Evolutionary conservation across 345 rosid species (phyloP).

Genomic region (Brassica incana): DNA sequence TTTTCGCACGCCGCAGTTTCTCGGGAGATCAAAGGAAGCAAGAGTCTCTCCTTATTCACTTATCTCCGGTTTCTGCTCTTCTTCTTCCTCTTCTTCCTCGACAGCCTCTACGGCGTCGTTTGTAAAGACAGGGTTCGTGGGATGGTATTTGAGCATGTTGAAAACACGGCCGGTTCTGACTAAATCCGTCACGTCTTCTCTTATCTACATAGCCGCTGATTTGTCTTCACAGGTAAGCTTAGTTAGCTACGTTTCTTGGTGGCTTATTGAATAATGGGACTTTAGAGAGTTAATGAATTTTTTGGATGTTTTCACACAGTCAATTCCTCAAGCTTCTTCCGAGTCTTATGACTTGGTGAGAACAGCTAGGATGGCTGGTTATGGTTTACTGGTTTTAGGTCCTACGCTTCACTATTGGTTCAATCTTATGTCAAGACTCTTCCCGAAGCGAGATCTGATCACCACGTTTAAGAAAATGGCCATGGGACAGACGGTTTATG

Average conservation of each 20-base stretch:
- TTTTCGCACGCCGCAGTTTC: slow-evolving; percentile 42
- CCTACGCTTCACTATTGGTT: slow-evolving; percentile 88
- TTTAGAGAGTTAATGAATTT: neutral
- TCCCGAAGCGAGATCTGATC: slow-evolving; percentile 74
- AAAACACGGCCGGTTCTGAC: slow-evolving; percentile 79
- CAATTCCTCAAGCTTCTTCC: slow-evolving; percentile 45
- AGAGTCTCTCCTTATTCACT: slow-evolving; percentile 23
- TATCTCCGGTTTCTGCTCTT: slow-evolving; percentile 37
- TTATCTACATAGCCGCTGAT: slow-evolving; percentile 84
- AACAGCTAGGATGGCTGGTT: slow-evolving; percentile 83
- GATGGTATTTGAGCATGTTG: slow-evolving; percentile 86
- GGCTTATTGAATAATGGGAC: neutral
- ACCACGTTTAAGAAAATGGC: slow-evolving; percentile 84
- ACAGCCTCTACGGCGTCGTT: slow-evolving; percentile 32
- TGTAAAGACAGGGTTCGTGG: slow-evolving; percentile 53
- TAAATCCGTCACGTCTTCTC: slow-evolving; percentile 65
- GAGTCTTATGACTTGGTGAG: slow-evolving; percentile 73
- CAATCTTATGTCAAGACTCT: slow-evolving; percentile 64
- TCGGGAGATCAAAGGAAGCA: slow-evolving; percentile 43
- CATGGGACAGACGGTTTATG: slow-evolving; percentile 76
- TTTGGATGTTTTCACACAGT: slow-evolving; percentile 39
- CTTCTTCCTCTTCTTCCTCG: slow-evolving; percentile 39
- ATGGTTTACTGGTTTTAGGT: slow-evolving; percentile 73
- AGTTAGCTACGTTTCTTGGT: neutral
- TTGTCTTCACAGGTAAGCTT: slow-evolving; percentile 78